phyloP scores from a whole-genome alignment of 441 rosid species.

The Erodium trifolium region DNA sequence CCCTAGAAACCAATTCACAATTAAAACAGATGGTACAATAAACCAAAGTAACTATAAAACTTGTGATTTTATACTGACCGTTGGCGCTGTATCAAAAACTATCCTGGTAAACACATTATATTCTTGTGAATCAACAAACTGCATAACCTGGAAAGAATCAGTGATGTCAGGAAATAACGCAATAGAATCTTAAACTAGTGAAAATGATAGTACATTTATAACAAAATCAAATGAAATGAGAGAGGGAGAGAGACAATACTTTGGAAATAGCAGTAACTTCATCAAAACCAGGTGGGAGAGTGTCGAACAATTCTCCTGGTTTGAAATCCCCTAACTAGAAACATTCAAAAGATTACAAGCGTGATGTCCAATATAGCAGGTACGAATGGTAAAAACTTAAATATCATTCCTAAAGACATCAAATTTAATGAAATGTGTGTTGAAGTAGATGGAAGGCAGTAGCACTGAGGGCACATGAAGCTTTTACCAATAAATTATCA shows the following conservation, averaged over 20 bases:
- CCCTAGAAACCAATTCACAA: constrained; percentile 37
- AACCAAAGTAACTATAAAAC: constrained; percentile 4
- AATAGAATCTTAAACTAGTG: background rate
- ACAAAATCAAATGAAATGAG: background rate
- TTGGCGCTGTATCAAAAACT: constrained; percentile 78
- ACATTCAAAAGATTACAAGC: background rate
- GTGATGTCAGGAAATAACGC: constrained; percentile 11
- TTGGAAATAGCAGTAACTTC: constrained; percentile 75
- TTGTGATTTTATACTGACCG: constrained; percentile 36
- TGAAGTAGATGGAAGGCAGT: background rate
- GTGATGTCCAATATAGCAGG: background rate
- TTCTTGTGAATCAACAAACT: constrained; percentile 58
- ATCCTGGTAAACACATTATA: constrained; percentile 63
- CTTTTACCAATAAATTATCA: background rate
- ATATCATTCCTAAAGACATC: background rate
- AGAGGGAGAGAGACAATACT: constrained; percentile 29
- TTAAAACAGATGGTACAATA: constrained; percentile 6
- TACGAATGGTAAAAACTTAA: constrained; percentile 7
- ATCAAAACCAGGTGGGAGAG: constrained; percentile 74
- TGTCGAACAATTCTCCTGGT: constrained; percentile 65
- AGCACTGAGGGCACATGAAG: background rate
- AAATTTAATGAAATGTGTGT: background rate
- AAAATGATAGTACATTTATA: background rate
- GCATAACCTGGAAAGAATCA: constrained; percentile 51
- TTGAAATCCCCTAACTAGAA: constrained; percentile 60